phyloP scores from a whole-genome alignment of 805 yeast genomes.

The Pichia eremophila region DNA sequence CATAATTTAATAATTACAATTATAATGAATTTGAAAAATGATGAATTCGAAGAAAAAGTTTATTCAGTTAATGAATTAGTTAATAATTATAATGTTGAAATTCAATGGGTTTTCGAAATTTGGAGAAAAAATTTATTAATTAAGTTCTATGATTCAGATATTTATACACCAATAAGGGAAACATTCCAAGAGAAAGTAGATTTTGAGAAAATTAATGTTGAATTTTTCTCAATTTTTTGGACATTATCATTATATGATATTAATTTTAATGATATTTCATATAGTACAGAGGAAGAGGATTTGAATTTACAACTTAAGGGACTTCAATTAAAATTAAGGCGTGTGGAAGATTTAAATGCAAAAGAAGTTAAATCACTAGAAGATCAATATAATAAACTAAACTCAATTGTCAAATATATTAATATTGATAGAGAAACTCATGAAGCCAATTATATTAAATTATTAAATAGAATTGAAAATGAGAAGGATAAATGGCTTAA shows the following conservation, averaged over 20 bases:
- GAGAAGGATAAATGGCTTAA: slow-evolving; percentile 34
- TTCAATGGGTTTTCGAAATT: slow-evolving; percentile 64
- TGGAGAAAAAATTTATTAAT: slow-evolving; percentile 50
- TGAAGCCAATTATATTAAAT: slow-evolving; percentile 27
- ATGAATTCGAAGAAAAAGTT: slow-evolving; percentile 26
- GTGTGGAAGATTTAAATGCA: slow-evolving; percentile 21
- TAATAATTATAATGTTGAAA: slow-evolving; percentile 34
- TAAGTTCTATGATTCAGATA: slow-evolving; percentile 13
- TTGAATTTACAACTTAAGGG: slow-evolving; percentile 29
- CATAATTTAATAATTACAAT: slow-evolving; percentile 56
- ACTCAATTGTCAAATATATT: slow-evolving; percentile 21
- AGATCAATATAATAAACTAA: slow-evolving; percentile 19
- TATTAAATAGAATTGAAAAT: slow-evolving; percentile 21
- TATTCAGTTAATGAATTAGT: slow-evolving; percentile 34
- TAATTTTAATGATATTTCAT: slow-evolving; percentile 39
- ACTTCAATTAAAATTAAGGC: slow-evolving; percentile 27
- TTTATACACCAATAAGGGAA: slow-evolving; percentile 8
- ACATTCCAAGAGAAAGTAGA: slow-evolving; percentile 8
- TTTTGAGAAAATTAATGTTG: slow-evolving; percentile 26
- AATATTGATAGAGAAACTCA: slow-evolving; percentile 40
- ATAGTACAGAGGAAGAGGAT: slow-evolving; percentile 37
- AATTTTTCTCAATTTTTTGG: slow-evolving; percentile 63
- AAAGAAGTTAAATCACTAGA: slow-evolving; percentile 17
- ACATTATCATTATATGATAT: slow-evolving; percentile 63
- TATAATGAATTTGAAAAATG: slow-evolving; percentile 36